These are phyloP conservation scores for Collybia sordida DNA, from an alignment of 768 basidiomycete genomes.

Conservation along the genomic window DNA sequence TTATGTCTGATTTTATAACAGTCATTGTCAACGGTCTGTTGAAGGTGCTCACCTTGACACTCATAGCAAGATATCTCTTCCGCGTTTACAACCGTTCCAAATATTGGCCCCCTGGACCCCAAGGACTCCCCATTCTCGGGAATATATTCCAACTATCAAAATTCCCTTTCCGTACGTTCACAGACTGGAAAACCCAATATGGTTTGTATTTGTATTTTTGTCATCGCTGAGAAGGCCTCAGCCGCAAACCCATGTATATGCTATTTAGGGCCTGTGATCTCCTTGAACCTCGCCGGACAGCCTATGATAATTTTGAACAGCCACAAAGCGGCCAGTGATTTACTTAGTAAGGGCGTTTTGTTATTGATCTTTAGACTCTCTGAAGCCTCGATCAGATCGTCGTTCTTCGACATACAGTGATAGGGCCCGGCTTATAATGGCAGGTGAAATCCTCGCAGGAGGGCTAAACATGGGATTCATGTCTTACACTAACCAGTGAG, in stretches of 20 bases:
- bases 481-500: conserved; percentile 1
- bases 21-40: no score
- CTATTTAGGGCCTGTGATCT: neutral
- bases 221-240: no score
- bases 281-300: conserved; percentile 1
- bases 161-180: neutral
- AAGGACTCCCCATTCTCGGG: conserved; percentile 2
- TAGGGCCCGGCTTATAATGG: conserved; percentile 4
- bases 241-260: no score
- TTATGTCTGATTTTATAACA: no score
- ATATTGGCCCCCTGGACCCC: neutral
- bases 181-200: conserved; percentile 1
- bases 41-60: no score
- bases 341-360: neutral
- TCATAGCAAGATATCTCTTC: no score
- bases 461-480: neutral
- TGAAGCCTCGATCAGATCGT: neutral
- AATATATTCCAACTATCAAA: conserved; percentile 5
- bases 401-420: conserved; percentile 2
- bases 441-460: neutral
- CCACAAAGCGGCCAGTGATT: neutral
- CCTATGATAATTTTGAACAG: conserved; percentile 3
- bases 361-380: neutral
- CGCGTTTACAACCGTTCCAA: no score
- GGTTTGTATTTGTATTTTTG: neutral